These are phyloP conservation scores for Lipomyces japonicus DNA, from an alignment of 805 yeast genomes.

Conservation along the genomic window DNA sequence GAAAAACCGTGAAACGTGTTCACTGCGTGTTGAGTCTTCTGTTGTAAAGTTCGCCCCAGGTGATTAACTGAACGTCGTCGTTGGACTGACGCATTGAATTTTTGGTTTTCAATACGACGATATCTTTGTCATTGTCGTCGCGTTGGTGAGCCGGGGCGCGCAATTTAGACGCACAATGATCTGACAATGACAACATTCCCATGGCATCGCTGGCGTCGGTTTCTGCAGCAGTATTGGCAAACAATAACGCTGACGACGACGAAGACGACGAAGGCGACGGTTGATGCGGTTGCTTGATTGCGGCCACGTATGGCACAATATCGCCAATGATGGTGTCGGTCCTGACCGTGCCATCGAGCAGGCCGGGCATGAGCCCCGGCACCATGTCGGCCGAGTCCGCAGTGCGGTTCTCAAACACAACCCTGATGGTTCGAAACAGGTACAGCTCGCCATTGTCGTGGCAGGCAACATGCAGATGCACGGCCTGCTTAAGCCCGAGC, in stretches of 20 bases:
- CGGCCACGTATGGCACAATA: neutral
- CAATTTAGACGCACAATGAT: neutral
- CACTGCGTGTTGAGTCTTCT: conserved; percentile 9
- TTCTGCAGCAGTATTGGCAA: neutral
- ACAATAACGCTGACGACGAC: neutral
- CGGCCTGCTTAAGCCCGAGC: conserved; percentile 32
- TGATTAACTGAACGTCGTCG: neutral
- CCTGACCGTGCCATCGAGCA: conserved; percentile 1
- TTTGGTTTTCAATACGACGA: neutral
- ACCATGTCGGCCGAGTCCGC: conserved; percentile 15
- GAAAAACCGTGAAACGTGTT: too few relatives aligned
- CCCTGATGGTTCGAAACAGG: conserved; percentile 32
- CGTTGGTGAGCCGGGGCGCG: too few relatives aligned
- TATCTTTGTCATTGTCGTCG: too few relatives aligned
- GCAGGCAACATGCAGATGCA: conserved; percentile 35
- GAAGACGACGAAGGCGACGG: too few relatives aligned
- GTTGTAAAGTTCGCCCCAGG: conserved; percentile 21
- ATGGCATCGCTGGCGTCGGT: neutral
- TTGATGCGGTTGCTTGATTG: too few relatives aligned
- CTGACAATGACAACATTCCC: neutral
- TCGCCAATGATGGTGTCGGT: conserved; percentile 22
- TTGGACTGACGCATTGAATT: neutral
- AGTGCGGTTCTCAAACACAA: conserved; percentile 35
- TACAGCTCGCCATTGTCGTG: conserved; percentile 30
- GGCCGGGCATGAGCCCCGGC: neutral